Base-by-base conservation (phyloP, 345 rosid genomes). In the Euphorbia pulcherrima region DNA sequence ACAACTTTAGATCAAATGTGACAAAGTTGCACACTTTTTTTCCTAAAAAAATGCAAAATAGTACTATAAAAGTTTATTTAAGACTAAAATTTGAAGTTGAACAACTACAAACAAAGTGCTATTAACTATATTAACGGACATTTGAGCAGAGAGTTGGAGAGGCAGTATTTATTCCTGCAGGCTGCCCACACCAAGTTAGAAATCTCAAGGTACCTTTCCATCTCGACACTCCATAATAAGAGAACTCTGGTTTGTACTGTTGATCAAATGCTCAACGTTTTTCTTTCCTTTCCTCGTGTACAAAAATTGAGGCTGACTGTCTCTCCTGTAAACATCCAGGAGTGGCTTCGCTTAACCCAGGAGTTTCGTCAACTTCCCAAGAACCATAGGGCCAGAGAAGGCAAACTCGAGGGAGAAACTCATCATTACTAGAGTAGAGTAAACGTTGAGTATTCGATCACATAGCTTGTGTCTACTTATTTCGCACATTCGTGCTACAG, bases 181-280 rank as follows among this genome's bases (percentile, higher is more conserved):
- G 98, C 48, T 93, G 98, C 72, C 97, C 97, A 4, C 99, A 94
- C 77, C 99, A 94, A 85, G 99, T 94, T 48, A 84, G 99, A 65
- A 94, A 94, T 75, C 87, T 91, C 47, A 88, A 83, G 97, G 98
- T 89, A 74, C 58, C 23, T 33, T 33, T 33, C 21, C 3, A 33
- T 7, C 11, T 12, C 7, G 17, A 44, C 50, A 12, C 37, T 14
- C 29, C 6, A 57, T 53, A n/a, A 53, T 33, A 33, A 33, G 37
- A 33, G 37, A 33, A 33, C 37, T 33, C 37, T 33, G 37, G 37
- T 7, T 33, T 33, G 37, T 33, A 33, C 37, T 7, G 7, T 33
- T 33, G 37, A 33, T 33, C 37, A 33, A 3, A 33, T 33, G n/a
- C 60, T 56, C 26, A 56, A 53, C 4, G 11, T 8, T 56, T 27